A percentile compares a stretch with the other conserved stretches of the same genome.
Conservation (phyloP, 2,329 filamentous ascomycete genomes). For the Aspergillus latus region DNA sequence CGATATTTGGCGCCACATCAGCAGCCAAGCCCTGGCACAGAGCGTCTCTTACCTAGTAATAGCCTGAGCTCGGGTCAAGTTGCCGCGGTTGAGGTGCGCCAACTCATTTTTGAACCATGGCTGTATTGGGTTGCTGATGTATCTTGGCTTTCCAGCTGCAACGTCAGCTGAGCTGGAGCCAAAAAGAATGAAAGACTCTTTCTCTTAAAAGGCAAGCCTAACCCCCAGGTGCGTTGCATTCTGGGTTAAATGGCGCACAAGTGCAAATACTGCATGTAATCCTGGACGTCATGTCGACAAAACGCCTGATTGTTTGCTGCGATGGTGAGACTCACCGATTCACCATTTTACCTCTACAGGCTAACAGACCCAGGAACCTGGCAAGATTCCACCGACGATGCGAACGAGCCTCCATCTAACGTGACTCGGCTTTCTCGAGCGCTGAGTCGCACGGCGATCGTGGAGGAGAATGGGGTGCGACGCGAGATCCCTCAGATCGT, state of each 20-base stretch:
- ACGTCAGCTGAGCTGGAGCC: background rate
- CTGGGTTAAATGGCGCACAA: no score
- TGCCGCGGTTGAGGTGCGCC: background rate
- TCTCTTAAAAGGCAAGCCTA: no score
- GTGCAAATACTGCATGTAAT: no score
- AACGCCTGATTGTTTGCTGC: conserved; percentile 7
- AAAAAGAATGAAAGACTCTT: background rate
- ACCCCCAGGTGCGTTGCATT: no score
- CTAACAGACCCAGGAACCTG: conserved; percentile 26
- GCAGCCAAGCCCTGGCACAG: background rate
- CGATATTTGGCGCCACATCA: background rate
- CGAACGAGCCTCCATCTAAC: conserved; percentile 37
- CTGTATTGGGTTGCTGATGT: background rate
- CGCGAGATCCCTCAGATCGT: conserved; percentile 37
- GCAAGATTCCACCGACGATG: conserved; percentile 32
- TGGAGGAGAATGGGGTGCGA: conserved; percentile 25
- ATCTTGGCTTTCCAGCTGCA: background rate
- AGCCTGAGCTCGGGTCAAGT: background rate
- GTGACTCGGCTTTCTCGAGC: conserved; percentile 41
- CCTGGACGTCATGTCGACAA: background rate
- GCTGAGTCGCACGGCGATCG: conserved; percentile 31
- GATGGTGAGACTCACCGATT: background rate
- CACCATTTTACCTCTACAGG: background rate
- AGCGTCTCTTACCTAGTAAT: background rate
- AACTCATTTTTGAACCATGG: background rate